Conservation (phyloP, 2,329 filamentous ascomycete species). For the Pyricularia grisea region DNA sequence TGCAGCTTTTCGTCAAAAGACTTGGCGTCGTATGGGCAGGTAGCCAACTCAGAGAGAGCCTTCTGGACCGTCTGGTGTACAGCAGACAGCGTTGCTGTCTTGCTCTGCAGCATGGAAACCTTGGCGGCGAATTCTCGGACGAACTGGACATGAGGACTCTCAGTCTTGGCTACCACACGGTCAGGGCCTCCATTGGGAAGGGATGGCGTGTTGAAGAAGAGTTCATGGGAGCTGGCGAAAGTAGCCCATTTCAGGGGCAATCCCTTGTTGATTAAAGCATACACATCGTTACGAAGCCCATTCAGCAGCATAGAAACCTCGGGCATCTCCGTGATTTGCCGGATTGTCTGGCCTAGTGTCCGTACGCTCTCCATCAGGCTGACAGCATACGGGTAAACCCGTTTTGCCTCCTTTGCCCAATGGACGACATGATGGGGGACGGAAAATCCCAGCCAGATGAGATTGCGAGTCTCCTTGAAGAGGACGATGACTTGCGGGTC, state of each 20-base stretch:
- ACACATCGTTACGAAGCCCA: slow-evolving; percentile 86
- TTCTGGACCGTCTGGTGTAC: slow-evolving; percentile 79
- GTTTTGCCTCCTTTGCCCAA: slow-evolving; percentile 96
- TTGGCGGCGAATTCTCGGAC: slow-evolving; percentile 86
- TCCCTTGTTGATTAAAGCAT: slow-evolving; percentile 74
- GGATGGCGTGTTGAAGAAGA: slow-evolving; percentile 58
- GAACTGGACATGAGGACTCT: slow-evolving; percentile 94
- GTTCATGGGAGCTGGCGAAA: slow-evolving; percentile 92
- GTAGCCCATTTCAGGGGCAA: slow-evolving; percentile 93
- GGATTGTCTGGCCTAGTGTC: slow-evolving; percentile 80
- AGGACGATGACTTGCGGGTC: slow-evolving; percentile 93
- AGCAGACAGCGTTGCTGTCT: slow-evolving; percentile 67
- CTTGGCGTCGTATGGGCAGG: slow-evolving; percentile 72
- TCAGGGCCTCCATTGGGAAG: slow-evolving; percentile 51
- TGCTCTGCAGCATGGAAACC: slow-evolving; percentile 79
- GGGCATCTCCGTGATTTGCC: slow-evolving; percentile 75
- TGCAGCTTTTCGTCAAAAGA: slow-evolving; percentile 75
- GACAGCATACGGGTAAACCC: slow-evolving; percentile 95
- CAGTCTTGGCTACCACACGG: slow-evolving; percentile 48
- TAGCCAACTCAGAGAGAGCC: slow-evolving; percentile 71
- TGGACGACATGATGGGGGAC: slow-evolving; percentile 92
- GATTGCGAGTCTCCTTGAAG: slow-evolving; percentile 96
- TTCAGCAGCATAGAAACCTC: slow-evolving; percentile 81
- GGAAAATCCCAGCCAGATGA: slow-evolving; percentile 89
- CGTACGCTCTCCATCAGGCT: slow-evolving; percentile 98